Conservation (phyloP, 257 asterid species). For the Petrea volubilis region DNA sequence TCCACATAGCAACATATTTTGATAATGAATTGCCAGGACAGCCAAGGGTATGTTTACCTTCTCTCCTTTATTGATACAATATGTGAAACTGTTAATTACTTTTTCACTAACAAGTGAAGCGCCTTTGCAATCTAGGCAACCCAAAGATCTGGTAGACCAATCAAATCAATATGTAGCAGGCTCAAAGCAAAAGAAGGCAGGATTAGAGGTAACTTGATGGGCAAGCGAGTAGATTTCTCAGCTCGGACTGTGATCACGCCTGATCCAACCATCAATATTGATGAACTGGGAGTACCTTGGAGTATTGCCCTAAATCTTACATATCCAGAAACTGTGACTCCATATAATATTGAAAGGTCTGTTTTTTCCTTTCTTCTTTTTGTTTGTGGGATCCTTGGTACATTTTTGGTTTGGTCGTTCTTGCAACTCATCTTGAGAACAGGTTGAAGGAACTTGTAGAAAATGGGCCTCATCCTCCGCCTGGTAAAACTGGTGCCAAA, state of each 20-base stretch:
- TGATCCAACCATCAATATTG: constrained; percentile 96
- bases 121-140: constrained; percentile 65
- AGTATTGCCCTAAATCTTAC: constrained; percentile 98
- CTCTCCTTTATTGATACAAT: neutral
- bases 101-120: constrained; percentile 17
- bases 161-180: constrained; percentile 96
- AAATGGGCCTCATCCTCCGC: constrained; percentile 99
- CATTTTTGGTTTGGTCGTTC: constrained; percentile 9
- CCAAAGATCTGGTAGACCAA: constrained; percentile 97
- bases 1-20: constrained; percentile 97
- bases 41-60: constrained; percentile 73
- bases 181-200: constrained; percentile 99
- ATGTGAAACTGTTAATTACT: constrained; percentile 8
- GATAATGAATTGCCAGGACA: constrained; percentile 99
- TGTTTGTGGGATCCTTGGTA: too few species aligned
- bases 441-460: constrained; percentile 99
- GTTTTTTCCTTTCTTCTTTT: constrained; percentile 1
- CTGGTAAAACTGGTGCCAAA: constrained; percentile 99
- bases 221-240: constrained; percentile 96
- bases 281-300: constrained; percentile 98
- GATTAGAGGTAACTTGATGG: constrained; percentile 98
- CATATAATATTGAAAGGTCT: constrained; percentile 97
- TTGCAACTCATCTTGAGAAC: constrained; percentile 28
- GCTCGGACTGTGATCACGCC: constrained; percentile 99
- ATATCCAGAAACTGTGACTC: constrained; percentile 98